A percentile compares a stretch with the other conserved stretches of the same genome.
These are phyloP conservation scores for Solanum acaule DNA, from an alignment of 257 asterid species.

Conservation along the genomic window DNA sequence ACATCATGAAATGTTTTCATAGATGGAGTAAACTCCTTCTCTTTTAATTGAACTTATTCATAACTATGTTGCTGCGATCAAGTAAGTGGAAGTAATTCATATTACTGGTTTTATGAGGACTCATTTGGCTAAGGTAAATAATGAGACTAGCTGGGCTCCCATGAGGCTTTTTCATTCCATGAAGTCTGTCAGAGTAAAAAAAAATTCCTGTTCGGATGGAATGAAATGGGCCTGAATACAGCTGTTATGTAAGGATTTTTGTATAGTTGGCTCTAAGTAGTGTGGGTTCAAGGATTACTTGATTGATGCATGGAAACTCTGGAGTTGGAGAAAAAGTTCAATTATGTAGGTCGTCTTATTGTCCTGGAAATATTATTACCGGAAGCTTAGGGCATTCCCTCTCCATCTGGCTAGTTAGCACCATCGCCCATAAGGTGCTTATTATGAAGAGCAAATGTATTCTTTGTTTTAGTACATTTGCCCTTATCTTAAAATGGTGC, in stretches of 20 bases:
- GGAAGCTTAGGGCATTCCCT: background rate
- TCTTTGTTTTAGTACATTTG: background rate
- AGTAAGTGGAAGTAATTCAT: constrained; percentile 11
- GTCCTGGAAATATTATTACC: background rate
- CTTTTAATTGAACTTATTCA: constrained; percentile 16
- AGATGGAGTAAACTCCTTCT: constrained; percentile 20
- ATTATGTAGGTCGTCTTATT: background rate
- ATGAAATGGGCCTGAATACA: background rate
- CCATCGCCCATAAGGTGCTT: background rate
- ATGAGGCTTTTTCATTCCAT: background rate
- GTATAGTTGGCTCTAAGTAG: background rate
- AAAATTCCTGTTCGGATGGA: background rate
- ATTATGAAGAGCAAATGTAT: background rate
- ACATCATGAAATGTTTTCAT: constrained; percentile 23
- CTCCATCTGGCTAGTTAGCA: background rate
- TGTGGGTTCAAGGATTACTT: background rate
- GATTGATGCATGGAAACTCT: background rate
- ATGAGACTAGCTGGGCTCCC: background rate
- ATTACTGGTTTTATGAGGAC: constrained; percentile 1
- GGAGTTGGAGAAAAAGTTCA: background rate
- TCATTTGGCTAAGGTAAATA: background rate
- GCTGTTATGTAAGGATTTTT: background rate
- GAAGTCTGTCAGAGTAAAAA: background rate
- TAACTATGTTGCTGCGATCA: constrained; percentile 4
- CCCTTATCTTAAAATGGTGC: background rate